Evolutionary conservation across 257 asterid species (phyloP), one percentile per base, ranked within the genome.

Genomic region (Phtheirospermum japonicum): DNA sequence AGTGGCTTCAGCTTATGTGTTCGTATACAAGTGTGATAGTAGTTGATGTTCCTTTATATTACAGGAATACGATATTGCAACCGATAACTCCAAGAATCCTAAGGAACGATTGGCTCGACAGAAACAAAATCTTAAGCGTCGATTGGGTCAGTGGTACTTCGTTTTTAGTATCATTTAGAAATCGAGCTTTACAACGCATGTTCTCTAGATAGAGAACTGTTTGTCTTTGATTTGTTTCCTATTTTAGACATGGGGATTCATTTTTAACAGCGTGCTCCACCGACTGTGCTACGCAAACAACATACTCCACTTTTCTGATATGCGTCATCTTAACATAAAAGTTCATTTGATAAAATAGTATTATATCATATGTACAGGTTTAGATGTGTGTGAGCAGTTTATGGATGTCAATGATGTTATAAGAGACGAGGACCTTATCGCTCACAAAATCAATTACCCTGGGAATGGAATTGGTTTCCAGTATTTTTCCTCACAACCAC

Each of bases 381-480:
- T 93, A 71, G 97, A 93, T 55, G 75, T 93, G 71, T 89, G 95
- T 50, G 99, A 89, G 84, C 95, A 89, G 80, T 93, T 93, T 82
- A 83, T 89, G 95, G 99, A 93, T 84, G 96, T 93, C 60, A 85
- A 72, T 77, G 99, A 93, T 45, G 79, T 93, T 81, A 93, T 93
- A 76, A 82, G 91, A 80, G 99, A 93, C 30, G 99, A 93, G 65
- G 99, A 93, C 71, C 96, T 93, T 61, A 75, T 93, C 17, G 75
- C 75, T 72, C 89, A 87, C 62, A 89, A 83, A 75, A 51, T 61
- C 70, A 75, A 75, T 71, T 71, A 81, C 61, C 73, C 87, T 51
- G 94, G 78, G 63, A 89, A 82, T 75, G 94, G 91, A 28, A 75
- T 69, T 70, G 76, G 79, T 17, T 70, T 84, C 59, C 96, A 78